Evolutionary conservation across 768 basidiomycete species (phyloP), one percentile per base, ranked within the genome.

Genomic region (Suillus lakei): DNA sequence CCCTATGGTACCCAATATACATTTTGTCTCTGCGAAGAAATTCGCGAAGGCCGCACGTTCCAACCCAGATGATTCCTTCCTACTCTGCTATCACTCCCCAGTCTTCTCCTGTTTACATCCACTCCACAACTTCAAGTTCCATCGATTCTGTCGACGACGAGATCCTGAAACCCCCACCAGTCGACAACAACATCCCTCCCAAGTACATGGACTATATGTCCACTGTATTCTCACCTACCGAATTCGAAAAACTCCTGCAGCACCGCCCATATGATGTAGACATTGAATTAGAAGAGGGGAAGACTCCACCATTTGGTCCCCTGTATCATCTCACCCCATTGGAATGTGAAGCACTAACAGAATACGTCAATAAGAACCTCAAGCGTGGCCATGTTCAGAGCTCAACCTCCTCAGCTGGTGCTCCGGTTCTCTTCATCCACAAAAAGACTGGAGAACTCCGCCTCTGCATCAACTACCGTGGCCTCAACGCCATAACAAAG

Each of bases 331-430:
- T 83, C 1, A 76, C 74, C 0, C 72, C 67, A 6, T 34, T 53
- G 0, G 80, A 85, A 68, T 72, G 66, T 4, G 64, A 73, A 12
- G 78, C 72, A 0, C 74, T 84, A 32, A 46, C 61, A 16, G 72
- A 76, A 12, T 83, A 76, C 54, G 48, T 84, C 32, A 71, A 82
- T 21, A 67, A 74, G 15, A 76, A 83, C 55, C 74, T 83, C 46
- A 48, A 44, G 1, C 3, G 18, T 4, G 61, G 61, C 1, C 50
- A 62, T 10, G 69, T 76, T 50, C 65, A 60, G 12, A 66, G 66
- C 16, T 80, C 77, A 0, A 74, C 72, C 9, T 79, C 78, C 1
- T 69, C 76, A 1, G 71, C 71, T 3, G 73, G 70, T 2, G 68
- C 80, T 2, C 77, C 76, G 2, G 70, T 81, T n/a, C 68, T 81